phyloP scores from a whole-genome alignment of 2,329 filamentous ascomycete genomes.

The Amesomyces nigricolor region DNA sequence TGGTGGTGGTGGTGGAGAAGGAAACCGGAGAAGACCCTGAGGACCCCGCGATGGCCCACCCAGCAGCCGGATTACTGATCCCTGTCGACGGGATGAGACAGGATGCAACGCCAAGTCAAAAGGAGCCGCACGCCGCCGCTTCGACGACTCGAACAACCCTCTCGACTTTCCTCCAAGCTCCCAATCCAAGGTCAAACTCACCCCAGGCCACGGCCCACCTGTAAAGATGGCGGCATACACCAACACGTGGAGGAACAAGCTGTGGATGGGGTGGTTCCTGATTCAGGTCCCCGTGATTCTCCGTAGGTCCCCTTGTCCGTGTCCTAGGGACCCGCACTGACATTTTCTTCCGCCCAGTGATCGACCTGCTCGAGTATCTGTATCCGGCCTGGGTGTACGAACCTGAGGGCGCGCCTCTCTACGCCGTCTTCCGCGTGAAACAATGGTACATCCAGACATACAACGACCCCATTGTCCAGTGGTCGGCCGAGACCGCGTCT shows the following conservation, averaged over 20 bases:
- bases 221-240: constrained; percentile 21
- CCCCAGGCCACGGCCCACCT: too few species aligned
- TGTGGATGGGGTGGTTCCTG: constrained; percentile 33
- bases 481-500: constrained; percentile 29
- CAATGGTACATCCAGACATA: constrained; percentile 42
- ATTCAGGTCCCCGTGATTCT: constrained; percentile 31
- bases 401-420: constrained; percentile 39
- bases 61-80: too few species aligned
- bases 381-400: constrained; percentile 46
- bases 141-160: neutral
- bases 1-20: neutral
- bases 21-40: neutral
- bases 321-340: neutral
- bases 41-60: neutral
- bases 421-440: constrained; percentile 43
- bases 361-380: constrained; percentile 50
- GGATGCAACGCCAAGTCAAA: neutral
- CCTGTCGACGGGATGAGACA: neutral
- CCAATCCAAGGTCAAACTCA: neutral
- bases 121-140: neutral
- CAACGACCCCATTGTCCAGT: constrained; percentile 49
- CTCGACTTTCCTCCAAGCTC: neutral
- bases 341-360: constrained; percentile 33
- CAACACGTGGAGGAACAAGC: constrained; percentile 24
- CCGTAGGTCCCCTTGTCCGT: constrained; percentile 23